Evolutionary conservation across 495 filamentous ascomycete species (phyloP).

Genomic region (Penicillium goetzii): DNA sequence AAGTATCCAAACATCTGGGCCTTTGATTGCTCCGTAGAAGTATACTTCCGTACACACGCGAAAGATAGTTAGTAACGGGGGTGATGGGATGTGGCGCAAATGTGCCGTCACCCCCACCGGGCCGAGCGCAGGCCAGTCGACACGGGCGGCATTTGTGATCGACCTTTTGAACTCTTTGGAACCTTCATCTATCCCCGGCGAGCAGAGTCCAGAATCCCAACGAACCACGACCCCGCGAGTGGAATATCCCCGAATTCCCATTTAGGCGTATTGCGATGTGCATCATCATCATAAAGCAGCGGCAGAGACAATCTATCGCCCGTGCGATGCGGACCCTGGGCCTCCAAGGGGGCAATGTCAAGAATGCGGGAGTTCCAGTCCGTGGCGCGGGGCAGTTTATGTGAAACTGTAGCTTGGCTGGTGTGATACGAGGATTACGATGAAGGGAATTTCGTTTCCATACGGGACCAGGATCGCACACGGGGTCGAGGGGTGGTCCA

Average conservation of each 20-base stretch:
- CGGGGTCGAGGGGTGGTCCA: neutral
- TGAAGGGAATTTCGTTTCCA: neutral
- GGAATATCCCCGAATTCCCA: neutral
- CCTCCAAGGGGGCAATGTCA: neutral
- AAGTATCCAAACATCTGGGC: neutral
- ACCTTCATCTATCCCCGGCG: slow-evolving; percentile 2
- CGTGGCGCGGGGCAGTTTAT: slow-evolving; percentile 1
- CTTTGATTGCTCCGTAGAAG: neutral
- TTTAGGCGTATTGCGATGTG: neutral
- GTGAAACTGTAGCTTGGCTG: slow-evolving; percentile 11
- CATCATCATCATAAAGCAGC: slow-evolving; percentile 7
- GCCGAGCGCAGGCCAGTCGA: slow-evolving; percentile 3
- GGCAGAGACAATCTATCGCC: slow-evolving; percentile 7
- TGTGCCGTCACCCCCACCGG: slow-evolving; percentile 7
- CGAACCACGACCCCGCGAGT: neutral
- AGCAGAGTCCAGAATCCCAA: slow-evolving; percentile 4
- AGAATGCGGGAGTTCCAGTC: neutral
- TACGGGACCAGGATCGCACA: neutral
- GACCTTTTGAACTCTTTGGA: slow-evolving; percentile 4
- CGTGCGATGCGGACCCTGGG: neutral
- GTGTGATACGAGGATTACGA: neutral
- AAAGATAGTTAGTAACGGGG: neutral
- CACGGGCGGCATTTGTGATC: slow-evolving; percentile 11
- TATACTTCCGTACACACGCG: neutral
- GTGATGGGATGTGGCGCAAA: neutral